These are phyloP conservation scores for Brassica napus DNA, from an alignment of 345 rosid species.

Conservation along the genomic window DNA sequence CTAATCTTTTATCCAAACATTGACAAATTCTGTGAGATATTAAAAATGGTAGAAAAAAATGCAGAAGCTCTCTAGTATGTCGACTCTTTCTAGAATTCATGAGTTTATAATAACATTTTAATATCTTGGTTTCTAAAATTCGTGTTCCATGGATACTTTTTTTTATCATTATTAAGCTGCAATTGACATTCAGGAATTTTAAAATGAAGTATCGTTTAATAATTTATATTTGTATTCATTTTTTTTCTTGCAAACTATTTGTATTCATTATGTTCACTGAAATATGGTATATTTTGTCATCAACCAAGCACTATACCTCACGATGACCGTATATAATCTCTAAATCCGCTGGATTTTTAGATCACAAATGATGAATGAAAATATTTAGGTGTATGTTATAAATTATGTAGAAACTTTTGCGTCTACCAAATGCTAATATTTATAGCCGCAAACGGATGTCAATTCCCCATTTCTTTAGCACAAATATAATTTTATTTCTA, in stretches of 20 bases:
- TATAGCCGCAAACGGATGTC: slow-evolving; percentile 7
- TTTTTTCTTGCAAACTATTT: too few relatives aligned
- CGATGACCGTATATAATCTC: too few relatives aligned
- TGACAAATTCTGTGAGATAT: slow-evolving; percentile 7
- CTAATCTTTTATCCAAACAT: slow-evolving; percentile 28
- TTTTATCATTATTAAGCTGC: neutral
- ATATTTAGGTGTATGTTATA: too few relatives aligned
- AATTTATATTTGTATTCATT: too few relatives aligned
- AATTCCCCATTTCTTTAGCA: neutral
- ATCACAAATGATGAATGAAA: neutral
- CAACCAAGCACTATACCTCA: too few relatives aligned
- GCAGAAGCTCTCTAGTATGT: neutral
- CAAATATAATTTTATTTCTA: neutral
- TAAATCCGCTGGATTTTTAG: neutral
- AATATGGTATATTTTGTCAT: too few relatives aligned
- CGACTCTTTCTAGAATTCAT: neutral
- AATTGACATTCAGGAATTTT: neutral
- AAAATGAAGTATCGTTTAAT: too few relatives aligned
- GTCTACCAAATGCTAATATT: neutral
- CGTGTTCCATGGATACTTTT: neutral
- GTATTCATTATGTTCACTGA: too few relatives aligned
- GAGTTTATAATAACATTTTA: neutral
- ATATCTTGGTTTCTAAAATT: neutral
- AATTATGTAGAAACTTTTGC: neutral
- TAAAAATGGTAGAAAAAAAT: neutral